Evolutionary conservation across 148 eudicot genomes (phyloP), one percentile per base, ranked within the genome.

Genomic region (Rheum nobile): DNA sequence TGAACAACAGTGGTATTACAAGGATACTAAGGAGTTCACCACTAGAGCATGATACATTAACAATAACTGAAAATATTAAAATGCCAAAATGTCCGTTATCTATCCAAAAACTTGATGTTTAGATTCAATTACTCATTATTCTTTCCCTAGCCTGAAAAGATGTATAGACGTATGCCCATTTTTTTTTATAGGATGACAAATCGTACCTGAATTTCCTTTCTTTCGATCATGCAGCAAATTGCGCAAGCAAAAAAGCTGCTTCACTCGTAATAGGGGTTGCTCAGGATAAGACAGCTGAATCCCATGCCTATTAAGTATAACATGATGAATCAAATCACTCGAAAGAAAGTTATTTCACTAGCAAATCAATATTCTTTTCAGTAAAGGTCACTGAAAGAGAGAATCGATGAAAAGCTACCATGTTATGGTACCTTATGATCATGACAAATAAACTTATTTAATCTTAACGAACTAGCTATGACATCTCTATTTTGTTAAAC

Each of bases 181-280:
- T 61, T 28, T 17, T 63, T 32, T 63, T 29, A 70, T 39, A 24
- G 16, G 6, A 70, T 4, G 13, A 71, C 21, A 21, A 39, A 3
- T 21, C 73, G 22, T 83, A 91, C 97, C 99, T 73, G 81, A 61
- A 54, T 78, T 74, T 69, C 82, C 88, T 61, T 74, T 81, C 79
- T 85, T 90, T 39, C 97, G 74, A 57, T 79, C 76, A 73, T 76
- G 81, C 73, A 96, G 80, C 80, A 92, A 83, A 88, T 96, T 96
- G 72, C 76, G 91, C 81, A 87, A 76, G 81, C 75, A 76, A 81
- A 92, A 92, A 29, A 96, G 96, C 77, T 92, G 97, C 78, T 96
- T 96, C 37, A 84, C 99, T 85, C 80, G 86, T 74, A 96, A 77
- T 73, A 96, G 87, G 75, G 96, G 96, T 59, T 96, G 99, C 44